These are phyloP conservation scores for Cryptococcus sp. DNA, from an alignment of 1,284 basidiomycete species.

Conservation along the genomic window DNA sequence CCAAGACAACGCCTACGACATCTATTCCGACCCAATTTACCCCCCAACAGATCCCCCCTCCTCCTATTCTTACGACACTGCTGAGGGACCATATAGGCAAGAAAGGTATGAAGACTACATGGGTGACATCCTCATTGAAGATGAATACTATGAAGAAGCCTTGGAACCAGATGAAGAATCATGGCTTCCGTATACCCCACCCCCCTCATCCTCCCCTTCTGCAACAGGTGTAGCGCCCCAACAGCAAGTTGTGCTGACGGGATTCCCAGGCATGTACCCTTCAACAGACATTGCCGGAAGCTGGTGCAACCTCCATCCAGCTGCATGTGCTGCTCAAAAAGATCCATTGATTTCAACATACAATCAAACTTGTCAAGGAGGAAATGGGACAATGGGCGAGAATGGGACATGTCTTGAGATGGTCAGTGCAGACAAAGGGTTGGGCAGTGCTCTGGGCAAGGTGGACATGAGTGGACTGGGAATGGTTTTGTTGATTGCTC, in stretches of 20 bases:
- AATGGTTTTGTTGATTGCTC: constrained; percentile 1
- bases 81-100: no score
- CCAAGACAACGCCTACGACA: no score
- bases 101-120: background rate
- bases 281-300: background rate
- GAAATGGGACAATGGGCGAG: background rate
- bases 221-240: background rate
- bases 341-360: background rate
- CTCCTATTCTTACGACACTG: no score
- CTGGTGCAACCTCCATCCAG: background rate
- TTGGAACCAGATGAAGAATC: background rate
- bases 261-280: background rate
- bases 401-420: no score
- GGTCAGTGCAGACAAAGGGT: background rate
- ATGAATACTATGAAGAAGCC: background rate
- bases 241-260: constrained; percentile 1
- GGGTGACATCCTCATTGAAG: constrained; percentile 1
- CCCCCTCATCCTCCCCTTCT: background rate
- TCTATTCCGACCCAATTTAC: no score
- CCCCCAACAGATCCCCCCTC: no score
- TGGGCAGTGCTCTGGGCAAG: background rate
- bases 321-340: background rate
- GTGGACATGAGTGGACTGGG: constrained; percentile 2
- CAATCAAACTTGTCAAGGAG: background rate
- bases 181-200: constrained; percentile 5